Percentiles rank a stretch among this genome's conserved stretches.
Evolutionary conservation across 2,329 filamentous ascomycete genomes (phyloP).

Genomic region (Aureobasidium sp.): DNA sequence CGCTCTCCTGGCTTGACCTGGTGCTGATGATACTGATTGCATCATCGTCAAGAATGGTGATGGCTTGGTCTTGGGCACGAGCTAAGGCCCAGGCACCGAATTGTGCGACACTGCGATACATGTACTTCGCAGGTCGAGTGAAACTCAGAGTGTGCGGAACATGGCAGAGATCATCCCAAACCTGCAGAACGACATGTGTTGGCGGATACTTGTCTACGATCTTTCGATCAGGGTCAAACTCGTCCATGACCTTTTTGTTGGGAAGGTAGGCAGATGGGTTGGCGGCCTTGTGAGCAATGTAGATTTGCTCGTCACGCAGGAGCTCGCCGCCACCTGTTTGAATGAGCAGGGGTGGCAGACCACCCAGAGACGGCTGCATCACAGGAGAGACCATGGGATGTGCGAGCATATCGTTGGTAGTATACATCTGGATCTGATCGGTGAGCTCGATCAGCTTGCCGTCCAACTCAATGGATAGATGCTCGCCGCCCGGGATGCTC

Average conservation of each 20-base stretch:
- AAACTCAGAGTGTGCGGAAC: constrained; percentile 90
- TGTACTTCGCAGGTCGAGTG: constrained; percentile 89
- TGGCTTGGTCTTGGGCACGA: constrained; percentile 66
- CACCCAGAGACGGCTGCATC: constrained; percentile 80
- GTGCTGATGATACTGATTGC: constrained; percentile 64
- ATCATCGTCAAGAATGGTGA: constrained; percentile 76
- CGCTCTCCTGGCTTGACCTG: constrained; percentile 24
- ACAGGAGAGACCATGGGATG: constrained; percentile 88
- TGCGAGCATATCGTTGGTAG: constrained; percentile 73
- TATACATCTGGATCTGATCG: constrained; percentile 85
- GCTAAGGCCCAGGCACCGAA: constrained; percentile 90
- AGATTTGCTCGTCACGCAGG: constrained; percentile 88
- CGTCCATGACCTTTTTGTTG: constrained; percentile 52
- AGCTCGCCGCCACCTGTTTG: constrained; percentile 83
- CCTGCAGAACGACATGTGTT: constrained; percentile 86
- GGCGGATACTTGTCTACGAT: constrained; percentile 60
- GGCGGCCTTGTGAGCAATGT: constrained; percentile 88
- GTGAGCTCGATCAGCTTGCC: constrained; percentile 65
- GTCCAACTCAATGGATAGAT: constrained; percentile 58
- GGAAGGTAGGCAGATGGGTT: constrained; percentile 71
- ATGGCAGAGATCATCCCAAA: constrained; percentile 94
- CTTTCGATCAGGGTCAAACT: constrained; percentile 47
- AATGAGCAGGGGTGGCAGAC: constrained; percentile 78
- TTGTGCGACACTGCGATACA: constrained; percentile 87
- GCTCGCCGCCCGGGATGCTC: constrained; percentile 18